These are phyloP conservation scores for Citrus reticulata DNA, from an alignment of 345 rosid species.

Conservation along the genomic window DNA sequence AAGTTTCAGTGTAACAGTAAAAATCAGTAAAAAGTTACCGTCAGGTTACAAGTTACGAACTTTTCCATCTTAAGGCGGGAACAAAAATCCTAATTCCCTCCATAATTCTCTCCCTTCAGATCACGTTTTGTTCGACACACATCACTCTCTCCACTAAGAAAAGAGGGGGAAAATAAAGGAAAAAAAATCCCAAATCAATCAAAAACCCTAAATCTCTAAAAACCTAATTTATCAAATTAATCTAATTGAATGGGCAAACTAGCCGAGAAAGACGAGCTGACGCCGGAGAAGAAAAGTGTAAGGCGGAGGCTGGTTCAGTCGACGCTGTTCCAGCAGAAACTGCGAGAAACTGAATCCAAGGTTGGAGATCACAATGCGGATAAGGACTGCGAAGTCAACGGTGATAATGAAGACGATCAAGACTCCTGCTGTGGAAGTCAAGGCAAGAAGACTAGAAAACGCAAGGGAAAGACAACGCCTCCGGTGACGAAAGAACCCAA, in stretches of 20 bases:
- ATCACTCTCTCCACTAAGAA: background rate
- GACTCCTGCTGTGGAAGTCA: conserved; percentile 48
- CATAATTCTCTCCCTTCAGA: background rate
- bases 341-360: conserved; percentile 30
- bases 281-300: conserved; percentile 31
- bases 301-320: conserved; percentile 80
- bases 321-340: conserved; percentile 53
- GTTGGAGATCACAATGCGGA: conserved; percentile 28
- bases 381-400: conserved; percentile 16
- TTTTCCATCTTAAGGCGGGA: conserved; percentile 9
- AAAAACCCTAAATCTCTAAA: conserved; percentile 6
- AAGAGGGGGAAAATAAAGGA: background rate
- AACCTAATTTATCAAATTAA: conserved; percentile 2
- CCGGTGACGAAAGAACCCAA: conserved; percentile 37
- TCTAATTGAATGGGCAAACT: conserved; percentile 2
- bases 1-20: background rate
- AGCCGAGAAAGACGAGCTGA: conserved; percentile 7
- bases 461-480: conserved; percentile 42
- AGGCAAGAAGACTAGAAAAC: conserved; percentile 49
- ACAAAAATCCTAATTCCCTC: conserved; percentile 13
- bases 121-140: background rate
- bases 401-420: conserved; percentile 18
- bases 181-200: background rate
- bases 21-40: background rate
- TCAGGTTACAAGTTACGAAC: background rate